Evolutionary conservation across 148 eudicot genomes (phyloP), one percentile per base, ranked within the genome.

Genomic region (Polygonum maritimum): DNA sequence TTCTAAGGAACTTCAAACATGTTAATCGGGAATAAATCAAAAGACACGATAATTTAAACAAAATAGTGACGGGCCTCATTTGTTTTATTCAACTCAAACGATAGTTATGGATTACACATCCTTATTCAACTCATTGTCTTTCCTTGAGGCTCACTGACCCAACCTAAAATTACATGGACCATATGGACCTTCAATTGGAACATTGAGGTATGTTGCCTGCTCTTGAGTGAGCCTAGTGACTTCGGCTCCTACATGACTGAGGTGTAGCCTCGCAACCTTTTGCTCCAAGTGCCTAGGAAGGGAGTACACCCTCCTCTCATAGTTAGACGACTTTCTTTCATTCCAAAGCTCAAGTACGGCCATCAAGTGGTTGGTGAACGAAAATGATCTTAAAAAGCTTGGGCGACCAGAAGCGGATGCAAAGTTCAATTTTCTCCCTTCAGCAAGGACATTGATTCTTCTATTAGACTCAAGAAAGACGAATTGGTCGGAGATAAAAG

Each of bases 361-460:
- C 45, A 41, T 41, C 8, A 41, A 41, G 45, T 41, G 45, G 45
- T 41, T 41, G 45, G 45, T 41, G 45, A 41, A 41, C 45, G 45
- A 41, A 9, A 41, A 6, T 41, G 45, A 41, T 41, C 45, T 41
- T 41, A 41, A 41, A 41, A 41, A 41, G 45, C 45, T 41, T 41
- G 45, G 45, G 45, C 5, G 45, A 41, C 45, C 45, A 4, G 98
- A 89, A 75, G 98, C 97, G 40, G 97, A 93, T 0, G 97, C 98
- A 89, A 91, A 87, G 92, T 93, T 91, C 97, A 93, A 88, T 78
- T 91, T 88, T 62, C 97, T 86, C 39, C 97, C 98, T 90, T 93
- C 98, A 0, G 98, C 98, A 85, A 93, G 81, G 57, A 93, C 51
- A 10, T 91, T 91, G 80, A 93, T 76, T 6, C 97, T 97, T 0